These are phyloP conservation scores for Candida suzukii DNA, from an alignment of 805 yeast genomes.

Conservation along the genomic window DNA sequence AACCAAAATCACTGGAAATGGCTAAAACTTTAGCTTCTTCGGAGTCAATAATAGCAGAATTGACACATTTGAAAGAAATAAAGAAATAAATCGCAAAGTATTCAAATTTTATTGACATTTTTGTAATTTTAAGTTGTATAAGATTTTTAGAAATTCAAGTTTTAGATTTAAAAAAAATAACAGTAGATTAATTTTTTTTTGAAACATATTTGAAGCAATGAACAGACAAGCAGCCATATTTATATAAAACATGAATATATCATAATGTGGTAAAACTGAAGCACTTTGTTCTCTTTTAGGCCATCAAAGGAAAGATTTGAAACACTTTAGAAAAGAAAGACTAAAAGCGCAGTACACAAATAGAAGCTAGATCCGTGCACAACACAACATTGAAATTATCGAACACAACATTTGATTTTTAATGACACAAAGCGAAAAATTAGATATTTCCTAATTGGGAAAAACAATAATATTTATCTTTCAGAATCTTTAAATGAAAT, in stretches of 20 bases:
- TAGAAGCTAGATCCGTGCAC: background rate
- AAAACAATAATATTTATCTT: slow-evolving; percentile 1
- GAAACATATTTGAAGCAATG: too few relatives aligned
- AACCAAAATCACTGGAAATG: slow-evolving; percentile 22
- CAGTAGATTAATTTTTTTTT: too few relatives aligned
- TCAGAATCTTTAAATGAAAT: background rate
- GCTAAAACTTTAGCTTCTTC: slow-evolving; percentile 24
- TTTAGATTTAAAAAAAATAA: too few relatives aligned
- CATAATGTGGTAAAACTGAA: background rate
- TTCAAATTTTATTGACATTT: too few relatives aligned
- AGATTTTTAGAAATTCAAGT: too few relatives aligned
- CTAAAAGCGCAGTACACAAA: too few relatives aligned
- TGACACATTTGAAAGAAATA: background rate
- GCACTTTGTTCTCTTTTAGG: slow-evolving; percentile 10
- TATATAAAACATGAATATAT: too few relatives aligned
- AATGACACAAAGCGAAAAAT: too few relatives aligned
- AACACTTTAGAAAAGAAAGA: slow-evolving; percentile 4
- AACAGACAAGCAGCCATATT: too few relatives aligned
- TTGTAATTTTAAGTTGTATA: too few relatives aligned
- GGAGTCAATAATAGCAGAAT: slow-evolving; percentile 14
- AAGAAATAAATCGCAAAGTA: background rate
- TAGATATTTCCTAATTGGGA: slow-evolving; percentile 10
- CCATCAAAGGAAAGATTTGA: slow-evolving; percentile 11
- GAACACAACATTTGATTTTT: too few relatives aligned
- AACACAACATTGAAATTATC: background rate